Evolutionary conservation across 192 early-diverging fungal species (phyloP), one percentile per base, ranked within the genome.

Genomic region (Coemansia sp.): DNA sequence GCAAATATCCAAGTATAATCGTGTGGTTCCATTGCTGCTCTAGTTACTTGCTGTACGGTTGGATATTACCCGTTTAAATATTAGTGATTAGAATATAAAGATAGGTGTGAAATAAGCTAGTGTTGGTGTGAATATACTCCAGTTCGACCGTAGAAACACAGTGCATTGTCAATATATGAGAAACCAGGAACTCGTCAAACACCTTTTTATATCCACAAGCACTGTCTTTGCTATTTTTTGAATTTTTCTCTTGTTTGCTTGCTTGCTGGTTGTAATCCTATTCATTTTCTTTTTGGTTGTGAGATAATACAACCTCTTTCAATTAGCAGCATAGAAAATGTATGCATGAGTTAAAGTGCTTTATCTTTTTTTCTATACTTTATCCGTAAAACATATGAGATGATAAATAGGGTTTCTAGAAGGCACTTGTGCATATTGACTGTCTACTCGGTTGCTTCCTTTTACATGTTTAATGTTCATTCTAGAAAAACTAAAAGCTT

Each of bases 1-100:
- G 71, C 87, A 76, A 93, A 91, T 11, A 93, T 84, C 76, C 84
- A 92, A 3, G 88, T 89, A 53, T 76, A 92, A 47, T 79, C 75
- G 50, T 87, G 69, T 10, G 82, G 67, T 40, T 84, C 44, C 89
- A 90, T 90, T 54, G 12, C 15, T 32, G 52, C 4, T 50, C 7
- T 32, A 32, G 32, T 32, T 32, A 32, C 32, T 32, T 32, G 32
- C 32, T 50, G n/a, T 50, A 16, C 6, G 7, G 13, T 12, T 16
- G 19, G 19, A 21, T 12, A 50, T 9, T 2, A 15, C 44, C 5
- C 3, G 44, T 12, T 45, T 1, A 32, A 32, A 32, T 32, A 32
- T 32, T 4, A 32, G 32, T 32, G 32, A 32, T 32, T 32, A 32
- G 32, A 32, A 32, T 32, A 32, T 32, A 32, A 32, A 32, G 32